Conservation (phyloP, 768 basidiomycete genomes). For the Pisolithus tinctorius region DNA sequence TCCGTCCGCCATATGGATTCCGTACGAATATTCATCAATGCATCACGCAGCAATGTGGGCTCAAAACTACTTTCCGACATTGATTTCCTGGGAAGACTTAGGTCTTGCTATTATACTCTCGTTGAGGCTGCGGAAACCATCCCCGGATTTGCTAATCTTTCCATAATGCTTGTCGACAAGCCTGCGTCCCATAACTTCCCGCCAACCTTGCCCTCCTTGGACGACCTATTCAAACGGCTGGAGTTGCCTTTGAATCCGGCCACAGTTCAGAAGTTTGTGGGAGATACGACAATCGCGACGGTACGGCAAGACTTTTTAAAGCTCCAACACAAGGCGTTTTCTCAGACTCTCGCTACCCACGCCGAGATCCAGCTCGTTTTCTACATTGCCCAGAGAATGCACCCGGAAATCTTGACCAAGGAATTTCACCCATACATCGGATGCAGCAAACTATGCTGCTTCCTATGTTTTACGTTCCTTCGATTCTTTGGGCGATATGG, state of each 20-base stretch:
- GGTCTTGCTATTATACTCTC: neutral
- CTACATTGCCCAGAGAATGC: neutral
- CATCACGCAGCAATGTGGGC: neutral
- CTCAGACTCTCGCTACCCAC: neutral
- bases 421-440: neutral
- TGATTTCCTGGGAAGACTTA: neutral
- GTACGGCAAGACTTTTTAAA: neutral
- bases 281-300: neutral
- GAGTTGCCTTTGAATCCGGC: neutral
- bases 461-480: neutral
- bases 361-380: neutral
- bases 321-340: neutral
- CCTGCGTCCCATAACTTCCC: neutral
- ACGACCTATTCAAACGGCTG: neutral
- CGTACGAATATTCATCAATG: neutral
- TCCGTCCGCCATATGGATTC: neutral
- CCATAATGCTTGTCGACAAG: neutral
- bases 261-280: neutral
- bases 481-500: neutral
- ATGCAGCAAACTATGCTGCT: neutral
- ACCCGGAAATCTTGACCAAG: neutral
- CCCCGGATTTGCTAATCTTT: neutral
- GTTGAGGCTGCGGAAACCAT: neutral
- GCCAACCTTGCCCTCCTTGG: neutral
- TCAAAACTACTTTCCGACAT: neutral